Evolutionary conservation across 805 yeast genomes (phyloP).

Genomic region (Barnettozyma vustinii): DNA sequence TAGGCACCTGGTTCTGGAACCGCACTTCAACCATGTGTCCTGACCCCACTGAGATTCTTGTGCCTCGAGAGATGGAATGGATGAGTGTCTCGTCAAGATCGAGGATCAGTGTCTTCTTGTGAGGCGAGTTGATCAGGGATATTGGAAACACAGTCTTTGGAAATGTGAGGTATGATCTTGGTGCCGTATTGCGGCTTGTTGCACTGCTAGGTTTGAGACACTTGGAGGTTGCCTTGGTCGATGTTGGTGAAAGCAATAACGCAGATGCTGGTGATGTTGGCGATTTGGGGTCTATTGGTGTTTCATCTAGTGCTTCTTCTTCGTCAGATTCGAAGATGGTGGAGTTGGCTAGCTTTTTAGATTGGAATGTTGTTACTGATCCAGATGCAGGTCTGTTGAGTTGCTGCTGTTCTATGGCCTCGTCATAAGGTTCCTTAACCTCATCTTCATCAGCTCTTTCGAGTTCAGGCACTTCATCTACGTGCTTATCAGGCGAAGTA

Average conservation of each 20-base stretch:
- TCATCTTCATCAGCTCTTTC: conserved; percentile 1
- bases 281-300: conserved; percentile 17
- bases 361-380: background rate
- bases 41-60: conserved; percentile 29
- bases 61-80: conserved; percentile 75
- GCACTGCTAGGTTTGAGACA: background rate
- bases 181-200: background rate
- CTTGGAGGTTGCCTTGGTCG: conserved; percentile 7
- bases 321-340: conserved; percentile 23
- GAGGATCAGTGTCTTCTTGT: conserved; percentile 66
- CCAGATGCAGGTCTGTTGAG: background rate
- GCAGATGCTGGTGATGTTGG: conserved; percentile 22
- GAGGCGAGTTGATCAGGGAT: conserved; percentile 33
- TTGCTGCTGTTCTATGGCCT: background rate
- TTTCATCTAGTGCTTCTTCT: conserved; percentile 8
- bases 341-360: conserved; percentile 3
- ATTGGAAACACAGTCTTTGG: conserved; percentile 40
- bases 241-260: conserved; percentile 18
- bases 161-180: conserved; percentile 17
- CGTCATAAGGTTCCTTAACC: conserved; percentile 6
- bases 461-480: background rate
- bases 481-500: background rate
- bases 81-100: conserved; percentile 94
- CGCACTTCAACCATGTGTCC: conserved; percentile 80
- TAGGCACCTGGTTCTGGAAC: conserved; percentile 59